Evolutionary conservation across 176 grass and related monocot species (phyloP).

Genomic region (Pharus latifolius): DNA sequence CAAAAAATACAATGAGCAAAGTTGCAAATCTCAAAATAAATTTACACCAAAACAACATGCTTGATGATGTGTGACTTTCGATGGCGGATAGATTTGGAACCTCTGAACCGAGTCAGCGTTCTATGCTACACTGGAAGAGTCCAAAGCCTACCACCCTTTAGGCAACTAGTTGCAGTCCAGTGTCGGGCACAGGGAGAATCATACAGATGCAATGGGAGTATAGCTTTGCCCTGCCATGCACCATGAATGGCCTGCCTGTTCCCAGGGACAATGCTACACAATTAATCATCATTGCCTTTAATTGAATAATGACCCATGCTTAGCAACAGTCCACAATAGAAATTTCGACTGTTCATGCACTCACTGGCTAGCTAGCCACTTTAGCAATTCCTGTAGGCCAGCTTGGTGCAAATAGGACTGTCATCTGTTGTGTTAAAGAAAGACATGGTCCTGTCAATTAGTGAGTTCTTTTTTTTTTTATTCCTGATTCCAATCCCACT

Average conservation of each 20-base stretch:
- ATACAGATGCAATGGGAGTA: background rate
- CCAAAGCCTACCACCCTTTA: constrained; percentile 11
- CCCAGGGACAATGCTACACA: background rate
- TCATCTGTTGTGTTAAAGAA: constrained; percentile 15
- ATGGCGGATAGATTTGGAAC: background rate
- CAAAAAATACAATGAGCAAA: too few relatives aligned
- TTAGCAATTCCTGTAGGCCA: constrained; percentile 5
- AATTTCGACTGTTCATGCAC: constrained; percentile 19
- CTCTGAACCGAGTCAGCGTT: background rate
- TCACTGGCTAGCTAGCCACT: background rate
- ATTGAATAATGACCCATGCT: constrained; percentile 29
- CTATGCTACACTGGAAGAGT: background rate
- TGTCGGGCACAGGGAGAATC: background rate
- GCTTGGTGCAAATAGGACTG: constrained; percentile 16
- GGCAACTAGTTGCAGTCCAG: background rate
- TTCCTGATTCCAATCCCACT: background rate
- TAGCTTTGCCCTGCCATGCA: background rate
- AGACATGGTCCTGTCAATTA: constrained; percentile 12
- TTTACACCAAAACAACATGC: too few relatives aligned
- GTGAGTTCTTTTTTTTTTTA: background rate
- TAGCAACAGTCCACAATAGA: constrained; percentile 24
- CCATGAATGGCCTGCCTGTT: constrained; percentile 10
- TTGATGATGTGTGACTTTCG: background rate
- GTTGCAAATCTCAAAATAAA: too few relatives aligned
- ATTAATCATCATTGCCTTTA: constrained; percentile 18